These are phyloP conservation scores for Colletotrichum musae DNA, from an alignment of 2,329 filamentous ascomycete species.

Conservation along the genomic window DNA sequence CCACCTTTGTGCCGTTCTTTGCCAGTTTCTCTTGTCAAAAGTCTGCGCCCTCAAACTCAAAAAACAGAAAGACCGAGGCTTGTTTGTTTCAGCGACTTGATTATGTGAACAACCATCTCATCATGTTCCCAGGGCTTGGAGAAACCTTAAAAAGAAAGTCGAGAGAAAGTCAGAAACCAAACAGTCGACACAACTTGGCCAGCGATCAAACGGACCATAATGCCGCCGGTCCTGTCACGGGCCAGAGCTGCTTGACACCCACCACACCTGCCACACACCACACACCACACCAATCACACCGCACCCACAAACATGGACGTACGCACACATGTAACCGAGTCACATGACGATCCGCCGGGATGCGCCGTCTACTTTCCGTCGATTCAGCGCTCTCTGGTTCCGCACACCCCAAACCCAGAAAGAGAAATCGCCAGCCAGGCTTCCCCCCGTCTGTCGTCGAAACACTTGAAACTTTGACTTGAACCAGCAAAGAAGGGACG, in stretches of 20 bases:
- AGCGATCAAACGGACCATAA: constrained; percentile 10
- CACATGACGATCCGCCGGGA: constrained; percentile 10
- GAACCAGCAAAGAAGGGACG: background rate
- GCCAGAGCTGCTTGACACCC: background rate
- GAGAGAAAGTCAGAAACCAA: background rate
- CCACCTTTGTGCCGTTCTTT: too few species aligned
- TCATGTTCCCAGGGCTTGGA: too few species aligned
- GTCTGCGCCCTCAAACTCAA: too few species aligned
- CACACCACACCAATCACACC: too few species aligned
- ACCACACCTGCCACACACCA: background rate
- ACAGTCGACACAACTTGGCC: background rate
- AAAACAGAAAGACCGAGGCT: too few species aligned
- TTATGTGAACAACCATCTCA: too few species aligned
- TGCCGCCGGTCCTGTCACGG: background rate
- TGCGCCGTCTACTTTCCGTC: constrained; percentile 14
- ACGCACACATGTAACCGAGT: background rate
- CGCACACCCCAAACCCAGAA: background rate
- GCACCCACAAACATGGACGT: too few species aligned
- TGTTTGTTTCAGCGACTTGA: too few species aligned
- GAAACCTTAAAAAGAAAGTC: too few species aligned
- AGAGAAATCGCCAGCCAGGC: background rate
- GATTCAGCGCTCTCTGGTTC: background rate
- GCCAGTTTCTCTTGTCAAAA: too few species aligned
- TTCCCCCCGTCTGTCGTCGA: constrained; percentile 29
- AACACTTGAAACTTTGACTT: constrained; percentile 27